Evolutionary conservation across 2,329 filamentous ascomycete genomes (phyloP).

Genomic region (Graphiopsis chlorocephala): DNA sequence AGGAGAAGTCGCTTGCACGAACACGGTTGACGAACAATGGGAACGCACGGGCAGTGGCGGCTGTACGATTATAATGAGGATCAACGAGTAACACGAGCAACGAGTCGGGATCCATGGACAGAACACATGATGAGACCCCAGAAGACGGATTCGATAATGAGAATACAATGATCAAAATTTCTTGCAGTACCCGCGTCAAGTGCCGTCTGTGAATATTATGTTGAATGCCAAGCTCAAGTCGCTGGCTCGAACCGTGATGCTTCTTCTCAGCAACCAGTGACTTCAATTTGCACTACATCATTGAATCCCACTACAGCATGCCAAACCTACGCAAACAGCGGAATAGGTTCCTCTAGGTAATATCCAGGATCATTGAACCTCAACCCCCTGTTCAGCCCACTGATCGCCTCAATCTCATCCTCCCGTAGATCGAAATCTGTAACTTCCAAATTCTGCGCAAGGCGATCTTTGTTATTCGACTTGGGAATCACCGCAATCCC

Average conservation of each 20-base stretch:
- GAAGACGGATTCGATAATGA: background rate
- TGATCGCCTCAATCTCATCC: conserved; percentile 66
- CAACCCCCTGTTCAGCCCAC: conserved; percentile 61
- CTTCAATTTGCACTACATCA: no score
- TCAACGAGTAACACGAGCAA: background rate
- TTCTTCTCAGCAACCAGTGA: no score
- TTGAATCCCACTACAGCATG: background rate
- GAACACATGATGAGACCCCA: background rate
- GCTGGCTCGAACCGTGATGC: no score
- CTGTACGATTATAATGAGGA: background rate
- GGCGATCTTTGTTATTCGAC: conserved; percentile 57
- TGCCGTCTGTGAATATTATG: no score
- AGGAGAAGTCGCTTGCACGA: background rate
- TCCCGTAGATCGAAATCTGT: conserved; percentile 62
- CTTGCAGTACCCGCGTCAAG: no score
- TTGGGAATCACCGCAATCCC: conserved; percentile 81
- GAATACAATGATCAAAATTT: background rate
- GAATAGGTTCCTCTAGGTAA: conserved; percentile 3
- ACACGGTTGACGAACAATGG: background rate
- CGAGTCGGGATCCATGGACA: background rate
- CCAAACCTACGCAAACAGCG: conserved; percentile 5
- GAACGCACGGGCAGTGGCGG: background rate
- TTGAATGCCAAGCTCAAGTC: background rate
- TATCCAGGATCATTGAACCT: conserved; percentile 70
- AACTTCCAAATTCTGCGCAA: conserved; percentile 66